phyloP scores from a whole-genome alignment of 2,329 filamentous ascomycete genomes.

The Xylaria polymorpha region DNA sequence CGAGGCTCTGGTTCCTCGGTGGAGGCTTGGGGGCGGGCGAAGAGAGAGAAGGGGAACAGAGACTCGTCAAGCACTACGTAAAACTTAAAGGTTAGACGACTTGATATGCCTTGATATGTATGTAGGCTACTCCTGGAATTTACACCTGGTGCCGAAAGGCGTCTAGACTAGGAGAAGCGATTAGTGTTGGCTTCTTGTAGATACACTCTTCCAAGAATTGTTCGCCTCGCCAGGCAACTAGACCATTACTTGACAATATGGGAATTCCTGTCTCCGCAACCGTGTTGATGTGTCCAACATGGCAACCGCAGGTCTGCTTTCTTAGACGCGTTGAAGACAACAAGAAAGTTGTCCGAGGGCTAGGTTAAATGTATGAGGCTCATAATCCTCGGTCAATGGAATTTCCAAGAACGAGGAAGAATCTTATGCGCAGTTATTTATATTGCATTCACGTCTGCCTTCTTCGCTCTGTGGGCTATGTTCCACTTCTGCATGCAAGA shows the following conservation, averaged over 20 bases:
- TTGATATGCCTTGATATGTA: slow-evolving; percentile 10
- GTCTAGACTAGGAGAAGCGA: not conserved
- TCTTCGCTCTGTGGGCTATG: not conserved
- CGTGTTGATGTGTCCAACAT: not conserved
- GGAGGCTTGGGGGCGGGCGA: not conserved
- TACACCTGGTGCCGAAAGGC: slow-evolving; percentile 10
- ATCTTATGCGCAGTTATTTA: not conserved
- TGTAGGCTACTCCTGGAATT: slow-evolving; percentile 10
- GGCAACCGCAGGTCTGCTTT: not conserved
- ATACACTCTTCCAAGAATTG: not conserved
- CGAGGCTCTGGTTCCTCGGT: slow-evolving; percentile 3
- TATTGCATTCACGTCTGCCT: slow-evolving; percentile 2
- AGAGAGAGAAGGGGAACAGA: not conserved
- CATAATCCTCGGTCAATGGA: not conserved
- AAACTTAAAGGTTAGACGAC: not conserved
- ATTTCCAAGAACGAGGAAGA: slow-evolving; percentile 17
- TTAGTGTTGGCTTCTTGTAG: not conserved
- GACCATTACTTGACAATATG: not conserved
- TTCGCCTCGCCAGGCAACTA: slow-evolving; percentile 17
- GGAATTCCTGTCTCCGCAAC: not conserved
- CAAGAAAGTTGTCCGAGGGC: slow-evolving; percentile 5
- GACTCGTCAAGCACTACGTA: not conserved
- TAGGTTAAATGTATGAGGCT: slow-evolving; percentile 18
- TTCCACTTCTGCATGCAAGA: slow-evolving; percentile 10
- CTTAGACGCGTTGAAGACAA: not conserved